These are phyloP conservation scores for Neobulgaria alba DNA, from an alignment of 2,329 filamentous ascomycete genomes.

Conservation along the genomic window DNA sequence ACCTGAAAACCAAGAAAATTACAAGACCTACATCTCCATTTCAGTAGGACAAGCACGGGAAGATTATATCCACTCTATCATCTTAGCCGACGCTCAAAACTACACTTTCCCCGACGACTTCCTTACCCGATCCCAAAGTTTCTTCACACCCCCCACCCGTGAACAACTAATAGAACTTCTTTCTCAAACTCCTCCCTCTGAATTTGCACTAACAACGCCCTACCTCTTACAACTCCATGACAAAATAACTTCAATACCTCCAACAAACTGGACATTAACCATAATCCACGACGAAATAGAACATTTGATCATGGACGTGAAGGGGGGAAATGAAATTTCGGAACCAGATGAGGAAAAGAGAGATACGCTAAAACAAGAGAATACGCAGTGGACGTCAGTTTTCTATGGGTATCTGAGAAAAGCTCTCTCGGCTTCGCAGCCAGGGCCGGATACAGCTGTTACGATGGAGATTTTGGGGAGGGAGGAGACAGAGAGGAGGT, in stretches of 20 bases:
- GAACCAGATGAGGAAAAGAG: no score
- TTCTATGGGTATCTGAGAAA: constrained; percentile 48
- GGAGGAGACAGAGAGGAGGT: constrained; percentile 37
- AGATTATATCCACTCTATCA: constrained; percentile 41
- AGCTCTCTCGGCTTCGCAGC: constrained; percentile 42
- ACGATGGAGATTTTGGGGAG: constrained; percentile 48
- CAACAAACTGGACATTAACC: no score
- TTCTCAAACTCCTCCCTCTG: neutral
- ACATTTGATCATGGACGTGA: no score
- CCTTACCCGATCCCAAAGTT: constrained; percentile 44
- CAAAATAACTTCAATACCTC: constrained; percentile 8
- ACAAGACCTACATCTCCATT: constrained; percentile 18
- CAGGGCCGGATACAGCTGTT: constrained; percentile 43
- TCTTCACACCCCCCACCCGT: constrained; percentile 39
- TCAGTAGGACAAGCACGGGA: constrained; percentile 29
- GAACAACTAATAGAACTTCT: constrained; percentile 1
- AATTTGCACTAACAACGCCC: no score
- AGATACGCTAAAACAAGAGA: no score
- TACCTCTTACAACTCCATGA: constrained; percentile 6
- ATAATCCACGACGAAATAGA: no score
- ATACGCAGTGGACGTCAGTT: no score
- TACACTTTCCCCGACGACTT: constrained; percentile 49
- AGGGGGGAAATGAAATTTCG: no score
- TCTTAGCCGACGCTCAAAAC: constrained; percentile 46
- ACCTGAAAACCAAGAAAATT: constrained; percentile 3